phyloP scores from a whole-genome alignment of 177 flowering plant genomes.

The Vitis hybrid region DNA sequence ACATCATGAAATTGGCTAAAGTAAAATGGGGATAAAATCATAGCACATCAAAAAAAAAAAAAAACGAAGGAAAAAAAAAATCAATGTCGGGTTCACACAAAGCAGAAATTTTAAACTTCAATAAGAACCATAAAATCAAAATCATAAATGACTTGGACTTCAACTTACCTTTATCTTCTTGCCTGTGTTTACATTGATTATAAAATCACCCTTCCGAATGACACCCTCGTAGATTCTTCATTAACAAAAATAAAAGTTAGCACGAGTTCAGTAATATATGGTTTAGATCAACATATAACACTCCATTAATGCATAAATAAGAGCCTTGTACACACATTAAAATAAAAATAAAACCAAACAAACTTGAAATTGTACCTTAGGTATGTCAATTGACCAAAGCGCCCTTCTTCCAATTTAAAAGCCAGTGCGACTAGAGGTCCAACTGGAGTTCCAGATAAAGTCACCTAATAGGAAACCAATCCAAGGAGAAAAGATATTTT shows the following conservation, averaged over 20 bases:
- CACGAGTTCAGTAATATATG: conserved; percentile 2
- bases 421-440: conserved; percentile 98
- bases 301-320: background rate
- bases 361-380: conserved; percentile 49
- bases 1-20: too few species aligned
- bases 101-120: background rate
- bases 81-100: background rate
- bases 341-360: background rate
- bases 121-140: background rate
- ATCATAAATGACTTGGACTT: background rate
- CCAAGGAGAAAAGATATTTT: conserved; percentile 6
- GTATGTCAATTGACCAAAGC: conserved; percentile 97
- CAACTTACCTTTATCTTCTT: conserved; percentile 86
- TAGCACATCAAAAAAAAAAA: conserved; percentile 5
- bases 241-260: conserved; percentile 13
- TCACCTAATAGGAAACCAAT: conserved; percentile 44
- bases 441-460: conserved; percentile 69
- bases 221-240: conserved; percentile 92
- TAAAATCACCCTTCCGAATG: conserved; percentile 91
- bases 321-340: background rate
- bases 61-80: too few species aligned
- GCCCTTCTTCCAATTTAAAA: conserved; percentile 97
- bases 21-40: conserved; percentile 2
- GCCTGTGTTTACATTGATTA: conserved; percentile 85
- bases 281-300: background rate